Evolutionary conservation across 2,329 filamentous ascomycete species (phyloP).

Genomic region (Chaetomium sp.): DNA sequence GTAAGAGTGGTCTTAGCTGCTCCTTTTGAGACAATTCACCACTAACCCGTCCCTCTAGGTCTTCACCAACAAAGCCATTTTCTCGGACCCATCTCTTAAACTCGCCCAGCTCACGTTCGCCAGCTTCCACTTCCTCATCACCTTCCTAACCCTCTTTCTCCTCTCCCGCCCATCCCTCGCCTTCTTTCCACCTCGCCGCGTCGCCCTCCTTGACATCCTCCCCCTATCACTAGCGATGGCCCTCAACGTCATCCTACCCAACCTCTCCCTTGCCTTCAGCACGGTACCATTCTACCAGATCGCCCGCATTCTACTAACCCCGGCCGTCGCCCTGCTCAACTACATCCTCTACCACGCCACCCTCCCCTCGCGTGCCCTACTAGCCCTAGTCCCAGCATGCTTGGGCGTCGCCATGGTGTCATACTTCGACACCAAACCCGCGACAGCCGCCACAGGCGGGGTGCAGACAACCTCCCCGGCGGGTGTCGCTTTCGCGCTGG

Average conservation of each 20-base stretch:
- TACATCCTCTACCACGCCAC: slow-evolving; percentile 52
- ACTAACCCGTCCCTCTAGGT: slow-evolving; percentile 38
- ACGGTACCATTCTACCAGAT: slow-evolving; percentile 66
- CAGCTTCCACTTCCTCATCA: slow-evolving; percentile 62
- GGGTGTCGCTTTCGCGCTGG: slow-evolving; percentile 59
- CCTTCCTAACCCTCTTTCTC: slow-evolving; percentile 55
- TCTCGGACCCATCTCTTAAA: slow-evolving; percentile 55
- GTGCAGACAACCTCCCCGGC: slow-evolving; percentile 47
- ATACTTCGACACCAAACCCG: slow-evolving; percentile 62
- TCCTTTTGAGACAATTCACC: slow-evolving; percentile 9
- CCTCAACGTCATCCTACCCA: slow-evolving; percentile 62
- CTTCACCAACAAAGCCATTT: slow-evolving; percentile 65
- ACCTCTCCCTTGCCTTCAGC: slow-evolving; percentile 61
- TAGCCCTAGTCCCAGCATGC: slow-evolving; percentile 55
- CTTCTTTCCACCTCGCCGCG: slow-evolving; percentile 53
- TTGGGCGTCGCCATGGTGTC: slow-evolving; percentile 59
- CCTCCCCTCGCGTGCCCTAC: slow-evolving; percentile 47
- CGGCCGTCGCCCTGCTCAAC: slow-evolving; percentile 59
- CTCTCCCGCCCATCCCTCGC: slow-evolving; percentile 52
- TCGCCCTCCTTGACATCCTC: slow-evolving; percentile 49
- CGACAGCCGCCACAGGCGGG: slow-evolving; percentile 9
- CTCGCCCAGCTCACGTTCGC: slow-evolving; percentile 60
- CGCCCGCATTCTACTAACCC: slow-evolving; percentile 60
- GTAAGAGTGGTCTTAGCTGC: slow-evolving; percentile 33
- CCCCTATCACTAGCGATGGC: slow-evolving; percentile 63